phyloP scores from a whole-genome alignment of 129 eudicot genomes.

The Flaveria brownii region DNA sequence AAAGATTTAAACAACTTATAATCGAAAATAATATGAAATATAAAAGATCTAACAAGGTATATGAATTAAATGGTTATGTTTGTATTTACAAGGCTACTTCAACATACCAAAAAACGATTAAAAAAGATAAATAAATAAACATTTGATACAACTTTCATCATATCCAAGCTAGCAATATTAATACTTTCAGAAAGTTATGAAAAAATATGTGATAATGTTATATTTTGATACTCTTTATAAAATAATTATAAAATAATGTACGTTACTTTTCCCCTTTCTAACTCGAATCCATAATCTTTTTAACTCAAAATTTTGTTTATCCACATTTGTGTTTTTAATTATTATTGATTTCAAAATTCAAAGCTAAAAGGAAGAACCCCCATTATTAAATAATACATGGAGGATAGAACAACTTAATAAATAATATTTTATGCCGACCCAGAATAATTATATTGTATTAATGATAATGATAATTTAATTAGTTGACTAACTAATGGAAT shows the following conservation, averaged over 20 bases:
- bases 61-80: background rate
- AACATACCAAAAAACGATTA: background rate
- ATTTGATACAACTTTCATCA: background rate
- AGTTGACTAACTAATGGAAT: constrained; percentile 6
- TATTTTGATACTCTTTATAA: background rate
- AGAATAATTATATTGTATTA: constrained; percentile 21
- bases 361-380: background rate
- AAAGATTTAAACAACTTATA: background rate
- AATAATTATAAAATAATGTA: background rate
- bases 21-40: background rate
- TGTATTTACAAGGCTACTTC: background rate
- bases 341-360: constrained; percentile 7
- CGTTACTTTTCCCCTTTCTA: background rate
- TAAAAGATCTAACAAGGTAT: background rate
- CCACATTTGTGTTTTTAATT: background rate
- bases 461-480: constrained; percentile 20
- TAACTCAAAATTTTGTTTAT: background rate
- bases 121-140: background rate
- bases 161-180: background rate
- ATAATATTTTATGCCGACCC: constrained; percentile 23
- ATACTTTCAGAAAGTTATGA: background rate
- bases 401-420: constrained; percentile 24
- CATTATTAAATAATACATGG: constrained; percentile 11
- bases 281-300: constrained; percentile 11
- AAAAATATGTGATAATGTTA: background rate